Evolutionary conservation across 2,329 filamentous ascomycete genomes (phyloP).

Genomic region (Torrubiella hemipterigena): DNA sequence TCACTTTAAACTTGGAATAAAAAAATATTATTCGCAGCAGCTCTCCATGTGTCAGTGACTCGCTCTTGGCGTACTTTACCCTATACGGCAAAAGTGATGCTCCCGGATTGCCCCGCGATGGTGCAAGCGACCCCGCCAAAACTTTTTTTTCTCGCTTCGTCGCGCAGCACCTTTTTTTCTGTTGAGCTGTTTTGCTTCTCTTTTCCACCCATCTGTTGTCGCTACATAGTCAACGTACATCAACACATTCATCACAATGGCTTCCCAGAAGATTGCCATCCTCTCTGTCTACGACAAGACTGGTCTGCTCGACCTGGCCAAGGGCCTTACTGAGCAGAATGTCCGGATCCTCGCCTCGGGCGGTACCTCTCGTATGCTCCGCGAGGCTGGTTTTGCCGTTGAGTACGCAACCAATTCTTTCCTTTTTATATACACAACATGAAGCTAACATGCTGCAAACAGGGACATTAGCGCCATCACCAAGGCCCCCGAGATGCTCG

Average conservation of each 20-base stretch:
- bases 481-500: conserved; percentile 92
- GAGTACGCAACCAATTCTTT: too few species aligned
- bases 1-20: too few species aligned
- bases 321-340: conserved; percentile 79
- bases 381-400: conserved; percentile 89
- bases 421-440: neutral
- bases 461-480: conserved; percentile 98
- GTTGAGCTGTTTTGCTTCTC: neutral
- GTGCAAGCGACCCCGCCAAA: neutral
- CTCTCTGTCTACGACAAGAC: conserved; percentile 99
- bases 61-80: too few species aligned
- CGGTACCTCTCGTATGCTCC: conserved; percentile 90
- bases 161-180: neutral
- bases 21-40: too few species aligned
- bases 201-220: neutral
- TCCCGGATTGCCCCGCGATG: too few species aligned
- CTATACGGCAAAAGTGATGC: too few species aligned
- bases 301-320: conserved; percentile 81
- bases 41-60: too few species aligned
- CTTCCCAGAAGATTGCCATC: conserved; percentile 60
- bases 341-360: conserved; percentile 89
- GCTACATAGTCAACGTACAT: neutral
- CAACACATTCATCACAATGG: conserved; percentile 17
- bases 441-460: conserved; percentile 2
- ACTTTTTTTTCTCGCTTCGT: neutral